Base-by-base conservation (phyloP, 768 basidiomycete genomes). In the Epithele typhae region DNA sequence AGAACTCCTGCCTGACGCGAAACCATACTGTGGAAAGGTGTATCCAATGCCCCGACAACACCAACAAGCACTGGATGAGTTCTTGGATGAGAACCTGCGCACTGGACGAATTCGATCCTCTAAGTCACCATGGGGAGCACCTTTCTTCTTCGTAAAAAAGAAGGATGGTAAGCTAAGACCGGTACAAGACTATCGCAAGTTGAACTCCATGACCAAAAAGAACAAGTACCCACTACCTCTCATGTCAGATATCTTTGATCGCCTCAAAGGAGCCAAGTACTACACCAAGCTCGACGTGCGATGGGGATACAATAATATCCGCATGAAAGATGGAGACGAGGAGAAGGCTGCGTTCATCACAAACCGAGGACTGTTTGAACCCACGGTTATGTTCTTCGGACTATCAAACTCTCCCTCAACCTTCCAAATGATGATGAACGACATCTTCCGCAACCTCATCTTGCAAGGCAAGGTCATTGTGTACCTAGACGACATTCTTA, bases 401-500 rank as follows among this genome's bases (percentile, higher is more conserved):
- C 40, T 63, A 18, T 63, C 49, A n/a, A 71, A 75, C 43, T 54
- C 55, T 8, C 64, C 66, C 9, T 64, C 66, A 0, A 62, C 66
- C 0, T 75, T 75, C 51, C 64, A 67, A 14, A 30, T 14, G 8
- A 30, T 30, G 27, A 30, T 30, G 27, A 30, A 30, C 14, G 27
- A 30, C 27, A 30, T 30, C 27, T 30, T 30, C 27, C 14, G 14
- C 27, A 58, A 70, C 35, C 4, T 67, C 41, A 61, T 73, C 14
- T 49, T 54, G 5, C 14, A 45, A 33, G 62, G 62, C 0, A 62
- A 68, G 21, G 66, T 78, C 21, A 53, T 61, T 0, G 67, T 77
- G 34, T 74, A 78, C 51, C 52, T 76, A 27, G 72, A 75, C 46
- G 63, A 76, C 44, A 70, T 75, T 17, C 27, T 60, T 9, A 54